Evolutionary conservation across 352 stramenopile genomes (phyloP).

Genomic region (Elongisporangium anandrum): DNA sequence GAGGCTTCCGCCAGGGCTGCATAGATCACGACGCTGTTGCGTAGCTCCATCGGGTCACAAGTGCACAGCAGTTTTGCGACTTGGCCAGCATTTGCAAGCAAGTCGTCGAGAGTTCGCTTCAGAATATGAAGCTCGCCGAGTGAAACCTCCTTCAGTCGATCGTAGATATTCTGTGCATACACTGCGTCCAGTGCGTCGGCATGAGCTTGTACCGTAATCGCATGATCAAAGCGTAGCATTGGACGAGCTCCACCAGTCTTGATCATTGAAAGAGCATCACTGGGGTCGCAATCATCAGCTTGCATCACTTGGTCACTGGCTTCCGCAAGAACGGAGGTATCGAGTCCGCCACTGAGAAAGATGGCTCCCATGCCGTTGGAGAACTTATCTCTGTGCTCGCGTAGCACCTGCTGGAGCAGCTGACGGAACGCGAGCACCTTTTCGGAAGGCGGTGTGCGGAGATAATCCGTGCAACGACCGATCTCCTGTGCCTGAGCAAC

Average conservation of each 20-base stretch:
- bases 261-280: slow-evolving; percentile 34
- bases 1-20: slow-evolving; percentile 52
- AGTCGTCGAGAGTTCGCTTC: slow-evolving; percentile 38
- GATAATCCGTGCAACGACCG: slow-evolving; percentile 36
- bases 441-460: slow-evolving; percentile 24
- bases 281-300: slow-evolving; percentile 7
- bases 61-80: slow-evolving; percentile 55
- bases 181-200: slow-evolving; percentile 29
- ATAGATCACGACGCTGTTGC: slow-evolving; percentile 86
- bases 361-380: slow-evolving; percentile 39
- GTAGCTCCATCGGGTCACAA: slow-evolving; percentile 85
- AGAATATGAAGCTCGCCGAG: slow-evolving; percentile 66
- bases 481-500: slow-evolving; percentile 25
- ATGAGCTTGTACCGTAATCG: slow-evolving; percentile 53
- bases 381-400: slow-evolving; percentile 25
- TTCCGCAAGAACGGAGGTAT: slow-evolving; percentile 70
- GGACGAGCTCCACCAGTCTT: slow-evolving; percentile 25
- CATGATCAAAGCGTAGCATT: slow-evolving; percentile 47
- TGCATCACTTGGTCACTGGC: slow-evolving; percentile 36
- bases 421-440: slow-evolving; percentile 38
- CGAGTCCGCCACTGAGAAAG: slow-evolving; percentile 59
- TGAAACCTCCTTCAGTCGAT: slow-evolving; percentile 32
- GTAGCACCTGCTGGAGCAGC: slow-evolving; percentile 50
- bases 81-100: slow-evolving; percentile 31
- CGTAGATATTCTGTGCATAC: slow-evolving; percentile 41